These are phyloP conservation scores for Rosa chinensis DNA, from an alignment of 306 rosid genomes.

Conservation along the genomic window DNA sequence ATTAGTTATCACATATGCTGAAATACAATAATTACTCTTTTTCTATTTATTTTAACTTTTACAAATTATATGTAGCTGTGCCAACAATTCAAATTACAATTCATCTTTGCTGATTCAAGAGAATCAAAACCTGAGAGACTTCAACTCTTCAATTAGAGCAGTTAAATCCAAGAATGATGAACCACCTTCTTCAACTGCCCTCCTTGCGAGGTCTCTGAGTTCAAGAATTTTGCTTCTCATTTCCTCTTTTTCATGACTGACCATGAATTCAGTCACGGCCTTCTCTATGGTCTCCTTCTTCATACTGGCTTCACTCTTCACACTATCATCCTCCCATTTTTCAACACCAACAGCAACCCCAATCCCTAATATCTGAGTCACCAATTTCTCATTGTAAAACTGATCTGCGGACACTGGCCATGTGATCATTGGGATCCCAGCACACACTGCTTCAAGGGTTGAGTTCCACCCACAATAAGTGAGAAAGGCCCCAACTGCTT, in stretches of 20 bases:
- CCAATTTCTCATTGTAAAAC: constrained; percentile 40
- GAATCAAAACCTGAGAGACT: neutral
- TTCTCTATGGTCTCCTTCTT: constrained; percentile 21
- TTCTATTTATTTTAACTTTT: neutral
- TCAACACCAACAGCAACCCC: constrained; percentile 36
- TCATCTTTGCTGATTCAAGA: neutral
- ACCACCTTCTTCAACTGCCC: constrained; percentile 20
- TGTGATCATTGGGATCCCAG: constrained; percentile 38
- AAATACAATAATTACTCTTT: neutral
- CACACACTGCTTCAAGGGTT: constrained; percentile 26
- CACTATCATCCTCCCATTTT: constrained; percentile 20
- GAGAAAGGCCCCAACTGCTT: constrained; percentile 34
- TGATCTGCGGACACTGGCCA: constrained; percentile 41
- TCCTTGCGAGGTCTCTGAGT: constrained; percentile 18
- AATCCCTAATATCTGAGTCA: constrained; percentile 23
- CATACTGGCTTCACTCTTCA: constrained; percentile 19
- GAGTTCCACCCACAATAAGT: constrained; percentile 50
- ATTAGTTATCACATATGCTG: neutral
- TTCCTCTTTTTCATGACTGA: constrained; percentile 28
- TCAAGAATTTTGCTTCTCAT: constrained; percentile 30
- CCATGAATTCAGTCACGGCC: constrained; percentile 36
- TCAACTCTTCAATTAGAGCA: neutral
- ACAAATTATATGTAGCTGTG: no score
- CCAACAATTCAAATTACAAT: no score
- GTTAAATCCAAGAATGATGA: constrained; percentile 6